A percentile compares a stretch with the other conserved stretches of the same genome.
Evolutionary conservation across 495 filamentous ascomycete genomes (phyloP).

Genomic region (Penicillium alfredii): DNA sequence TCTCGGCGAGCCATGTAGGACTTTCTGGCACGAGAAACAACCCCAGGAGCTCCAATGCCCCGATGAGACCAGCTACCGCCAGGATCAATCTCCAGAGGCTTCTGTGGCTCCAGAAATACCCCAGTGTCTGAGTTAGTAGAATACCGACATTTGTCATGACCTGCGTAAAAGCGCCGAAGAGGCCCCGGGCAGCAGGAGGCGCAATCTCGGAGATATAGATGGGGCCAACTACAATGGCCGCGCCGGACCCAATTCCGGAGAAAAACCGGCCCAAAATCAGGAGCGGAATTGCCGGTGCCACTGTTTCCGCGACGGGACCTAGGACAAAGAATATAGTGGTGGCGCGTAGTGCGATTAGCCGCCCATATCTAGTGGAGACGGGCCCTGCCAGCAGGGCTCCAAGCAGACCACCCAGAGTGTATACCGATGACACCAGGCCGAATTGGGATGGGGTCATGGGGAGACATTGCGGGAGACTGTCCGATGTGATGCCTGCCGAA

Average conservation of each 20-base stretch:
- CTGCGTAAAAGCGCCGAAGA: slow-evolving; percentile 89
- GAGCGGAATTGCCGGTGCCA: slow-evolving; percentile 59
- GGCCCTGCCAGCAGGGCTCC: slow-evolving; percentile 77
- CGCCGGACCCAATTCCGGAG: slow-evolving; percentile 77
- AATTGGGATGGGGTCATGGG: slow-evolving; percentile 72
- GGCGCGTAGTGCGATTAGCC: slow-evolving; percentile 61
- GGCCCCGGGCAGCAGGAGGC: slow-evolving; percentile 68
- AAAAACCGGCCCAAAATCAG: slow-evolving; percentile 71
- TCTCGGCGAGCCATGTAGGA: slow-evolving; percentile 74
- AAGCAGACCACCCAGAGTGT: slow-evolving; percentile 81
- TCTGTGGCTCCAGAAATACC: slow-evolving; percentile 75
- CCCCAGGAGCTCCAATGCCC: slow-evolving; percentile 56
- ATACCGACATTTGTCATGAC: slow-evolving; percentile 95
- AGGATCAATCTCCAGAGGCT: slow-evolving; percentile 80
- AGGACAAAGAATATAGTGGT: slow-evolving; percentile 70
- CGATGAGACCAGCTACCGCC: slow-evolving; percentile 64
- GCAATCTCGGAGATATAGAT: slow-evolving; percentile 90
- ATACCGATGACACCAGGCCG: slow-evolving; percentile 79
- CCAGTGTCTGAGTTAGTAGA: slow-evolving; percentile 71
- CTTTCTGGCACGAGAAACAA: slow-evolving; percentile 73
- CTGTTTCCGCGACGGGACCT: slow-evolving; percentile 68
- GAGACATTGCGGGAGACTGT: slow-evolving; percentile 65
- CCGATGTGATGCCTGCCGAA: slow-evolving; percentile 22
- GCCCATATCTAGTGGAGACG: slow-evolving; percentile 63
- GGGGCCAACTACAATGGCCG: slow-evolving; percentile 88